Evolutionary conservation across 495 filamentous ascomycete species (phyloP).

Genomic region (Chaetomium fimeti): DNA sequence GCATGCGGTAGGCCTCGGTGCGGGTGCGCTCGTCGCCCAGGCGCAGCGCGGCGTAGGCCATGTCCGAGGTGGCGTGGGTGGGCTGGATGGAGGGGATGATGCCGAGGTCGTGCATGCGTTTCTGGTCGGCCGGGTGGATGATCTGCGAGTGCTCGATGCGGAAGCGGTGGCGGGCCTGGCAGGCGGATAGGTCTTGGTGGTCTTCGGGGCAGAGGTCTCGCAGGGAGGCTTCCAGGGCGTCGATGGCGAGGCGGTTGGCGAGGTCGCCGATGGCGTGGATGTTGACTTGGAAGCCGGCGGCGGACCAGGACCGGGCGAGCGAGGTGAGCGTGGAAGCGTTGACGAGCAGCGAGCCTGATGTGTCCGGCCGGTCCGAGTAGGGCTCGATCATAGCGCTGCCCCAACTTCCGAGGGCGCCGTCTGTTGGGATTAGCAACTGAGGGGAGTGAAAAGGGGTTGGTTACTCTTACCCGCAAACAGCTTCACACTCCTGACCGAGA

Average conservation of each 20-base stretch:
- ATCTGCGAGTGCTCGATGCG: constrained; percentile 67
- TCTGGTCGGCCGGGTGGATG: constrained; percentile 60
- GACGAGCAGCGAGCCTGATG: constrained; percentile 58
- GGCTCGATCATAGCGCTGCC: constrained; percentile 62
- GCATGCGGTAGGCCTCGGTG: constrained; percentile 59
- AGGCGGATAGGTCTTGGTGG: constrained; percentile 30
- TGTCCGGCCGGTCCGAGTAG: constrained; percentile 57
- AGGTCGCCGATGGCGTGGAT: constrained; percentile 66
- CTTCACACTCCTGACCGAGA: constrained; percentile 57
- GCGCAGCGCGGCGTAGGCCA: constrained; percentile 56
- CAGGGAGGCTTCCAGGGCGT: constrained; percentile 52
- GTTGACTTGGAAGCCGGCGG: constrained; percentile 55
- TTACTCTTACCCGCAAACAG: constrained; percentile 53
- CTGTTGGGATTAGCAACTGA: constrained; percentile 30
- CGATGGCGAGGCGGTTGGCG: constrained; percentile 58
- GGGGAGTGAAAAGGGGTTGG: background rate
- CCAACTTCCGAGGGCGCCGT: constrained; percentile 64
- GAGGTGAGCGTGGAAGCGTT: constrained; percentile 52
- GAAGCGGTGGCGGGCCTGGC: constrained; percentile 52
- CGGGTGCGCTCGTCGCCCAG: constrained; percentile 51
- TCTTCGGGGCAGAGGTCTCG: constrained; percentile 46
- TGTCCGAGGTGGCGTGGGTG: constrained; percentile 65
- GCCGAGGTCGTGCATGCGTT: constrained; percentile 50
- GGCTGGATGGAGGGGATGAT: constrained; percentile 67
- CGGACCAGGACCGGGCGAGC: constrained; percentile 51